phyloP scores from a whole-genome alignment of 352 stramenopile genomes.

The Hyaloperonospora brassicae region DNA sequence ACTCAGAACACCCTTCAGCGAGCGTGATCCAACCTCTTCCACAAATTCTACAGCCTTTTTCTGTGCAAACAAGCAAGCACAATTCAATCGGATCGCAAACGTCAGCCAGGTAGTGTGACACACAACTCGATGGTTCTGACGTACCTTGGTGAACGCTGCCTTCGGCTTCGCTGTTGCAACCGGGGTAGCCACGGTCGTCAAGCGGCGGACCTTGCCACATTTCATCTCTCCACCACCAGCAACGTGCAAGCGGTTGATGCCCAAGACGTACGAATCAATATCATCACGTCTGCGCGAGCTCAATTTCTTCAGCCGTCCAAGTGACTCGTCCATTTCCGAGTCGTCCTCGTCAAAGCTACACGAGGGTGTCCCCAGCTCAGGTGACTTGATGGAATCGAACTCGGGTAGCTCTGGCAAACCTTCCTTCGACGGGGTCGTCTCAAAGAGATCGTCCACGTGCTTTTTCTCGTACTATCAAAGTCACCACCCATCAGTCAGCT shows the following conservation, averaged over 20 bases:
- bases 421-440: conserved; percentile 41
- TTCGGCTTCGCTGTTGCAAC: conserved; percentile 15
- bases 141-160: conserved; percentile 33
- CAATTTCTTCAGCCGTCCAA: conserved; percentile 44
- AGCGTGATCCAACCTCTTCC: conserved; percentile 35
- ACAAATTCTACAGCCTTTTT: conserved; percentile 41
- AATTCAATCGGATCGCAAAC: not conserved
- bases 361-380: conserved; percentile 22
- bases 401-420: conserved; percentile 29
- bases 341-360: conserved; percentile 38
- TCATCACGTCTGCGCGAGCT: conserved; percentile 52
- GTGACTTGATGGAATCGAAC: conserved; percentile 48
- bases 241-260: conserved; percentile 48
- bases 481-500: not conserved
- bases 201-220: conserved; percentile 28
- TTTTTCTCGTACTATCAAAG: conserved; percentile 59
- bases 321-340: conserved; percentile 35
- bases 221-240: conserved; percentile 29
- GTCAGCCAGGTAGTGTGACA: not conserved
- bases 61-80: conserved; percentile 8
- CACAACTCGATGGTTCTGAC: not conserved
- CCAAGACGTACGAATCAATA: conserved; percentile 70
- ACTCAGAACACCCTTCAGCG: conserved; percentile 49
- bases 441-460: conserved; percentile 63
- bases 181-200: conserved; percentile 13